phyloP scores from a whole-genome alignment of 164 flowering plant genomes.

The Nelumbo lutea region DNA sequence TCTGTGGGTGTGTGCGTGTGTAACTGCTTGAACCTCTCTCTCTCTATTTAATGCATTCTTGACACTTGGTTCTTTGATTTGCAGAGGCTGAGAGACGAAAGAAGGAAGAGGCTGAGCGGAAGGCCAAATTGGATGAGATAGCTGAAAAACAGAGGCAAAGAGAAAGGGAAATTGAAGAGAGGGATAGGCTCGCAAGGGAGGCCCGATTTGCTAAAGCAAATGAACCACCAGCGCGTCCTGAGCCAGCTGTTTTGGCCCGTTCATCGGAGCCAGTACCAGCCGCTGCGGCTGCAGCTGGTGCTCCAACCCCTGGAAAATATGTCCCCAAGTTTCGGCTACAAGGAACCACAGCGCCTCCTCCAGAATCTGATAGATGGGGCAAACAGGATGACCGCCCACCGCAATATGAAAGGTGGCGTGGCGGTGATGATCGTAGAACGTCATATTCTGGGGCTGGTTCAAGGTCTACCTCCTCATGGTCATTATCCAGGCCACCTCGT shows the following conservation, averaged over 20 bases:
- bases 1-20: too few species aligned
- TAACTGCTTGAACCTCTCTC: not conserved
- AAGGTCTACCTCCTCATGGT: conserved; percentile 21
- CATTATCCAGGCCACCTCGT: conserved; percentile 13
- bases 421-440: conserved; percentile 27
- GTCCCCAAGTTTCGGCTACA: conserved; percentile 45
- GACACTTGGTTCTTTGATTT: not conserved
- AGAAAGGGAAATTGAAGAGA: conserved; percentile 73
- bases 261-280: conserved; percentile 28
- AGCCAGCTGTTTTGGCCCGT: conserved; percentile 22
- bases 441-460: conserved; percentile 13
- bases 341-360: conserved; percentile 24
- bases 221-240: conserved; percentile 30
- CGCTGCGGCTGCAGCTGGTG: conserved; percentile 31
- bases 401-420: conserved; percentile 31
- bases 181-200: conserved; percentile 49
- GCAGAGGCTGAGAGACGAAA: conserved; percentile 78
- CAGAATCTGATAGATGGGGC: conserved; percentile 41
- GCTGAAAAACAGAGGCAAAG: conserved; percentile 84
- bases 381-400: conserved; percentile 28
- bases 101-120: conserved; percentile 74
- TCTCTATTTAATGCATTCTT: not conserved
- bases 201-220: conserved; percentile 37
- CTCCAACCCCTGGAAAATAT: conserved; percentile 47
- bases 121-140: conserved; percentile 74